A percentile compares a stretch with the other conserved stretches of the same genome.
phyloP scores from a whole-genome alignment of 805 yeast genomes.

The Wickerhamomyces subpelliculosus region DNA sequence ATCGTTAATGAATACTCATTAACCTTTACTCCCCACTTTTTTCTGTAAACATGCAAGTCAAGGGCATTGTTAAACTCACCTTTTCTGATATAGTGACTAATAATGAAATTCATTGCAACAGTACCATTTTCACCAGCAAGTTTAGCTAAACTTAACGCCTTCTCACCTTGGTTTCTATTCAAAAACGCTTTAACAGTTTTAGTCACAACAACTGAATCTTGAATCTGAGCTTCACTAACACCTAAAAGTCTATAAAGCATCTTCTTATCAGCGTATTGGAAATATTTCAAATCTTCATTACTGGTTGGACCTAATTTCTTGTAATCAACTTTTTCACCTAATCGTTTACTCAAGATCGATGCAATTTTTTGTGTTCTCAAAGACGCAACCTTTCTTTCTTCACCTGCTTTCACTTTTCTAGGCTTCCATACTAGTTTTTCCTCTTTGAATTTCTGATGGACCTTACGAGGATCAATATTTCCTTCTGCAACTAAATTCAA shows the following conservation, averaged over 20 bases:
- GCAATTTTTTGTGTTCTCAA: slow-evolving; percentile 18
- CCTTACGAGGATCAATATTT: too few species aligned
- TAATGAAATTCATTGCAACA: slow-evolving; percentile 58
- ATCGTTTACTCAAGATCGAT: slow-evolving; percentile 10
- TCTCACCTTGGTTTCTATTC: slow-evolving; percentile 37
- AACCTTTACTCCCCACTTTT: slow-evolving; percentile 52
- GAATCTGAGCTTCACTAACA: slow-evolving; percentile 46
- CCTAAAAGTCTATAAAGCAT: slow-evolving; percentile 52
- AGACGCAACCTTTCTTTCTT: not conserved
- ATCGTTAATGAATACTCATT: slow-evolving; percentile 43
- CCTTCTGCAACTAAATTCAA: too few species aligned
- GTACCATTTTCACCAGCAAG: slow-evolving; percentile 42
- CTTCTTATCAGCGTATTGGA: slow-evolving; percentile 33
- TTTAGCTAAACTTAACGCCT: slow-evolving; percentile 47
- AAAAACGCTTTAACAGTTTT: slow-evolving; percentile 48
- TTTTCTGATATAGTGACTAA: slow-evolving; percentile 38
- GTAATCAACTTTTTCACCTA: slow-evolving; percentile 17
- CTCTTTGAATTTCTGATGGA: too few species aligned
- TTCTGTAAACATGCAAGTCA: slow-evolving; percentile 44
- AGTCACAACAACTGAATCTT: slow-evolving; percentile 51
- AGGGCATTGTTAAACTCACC: slow-evolving; percentile 41
- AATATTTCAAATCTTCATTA: slow-evolving; percentile 25
- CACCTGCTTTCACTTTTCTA: too few species aligned
- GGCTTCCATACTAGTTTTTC: too few species aligned
- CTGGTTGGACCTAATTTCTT: slow-evolving; percentile 29